Conservation (phyloP, 192 early-diverging fungal species). For the Coemansia sp. region DNA sequence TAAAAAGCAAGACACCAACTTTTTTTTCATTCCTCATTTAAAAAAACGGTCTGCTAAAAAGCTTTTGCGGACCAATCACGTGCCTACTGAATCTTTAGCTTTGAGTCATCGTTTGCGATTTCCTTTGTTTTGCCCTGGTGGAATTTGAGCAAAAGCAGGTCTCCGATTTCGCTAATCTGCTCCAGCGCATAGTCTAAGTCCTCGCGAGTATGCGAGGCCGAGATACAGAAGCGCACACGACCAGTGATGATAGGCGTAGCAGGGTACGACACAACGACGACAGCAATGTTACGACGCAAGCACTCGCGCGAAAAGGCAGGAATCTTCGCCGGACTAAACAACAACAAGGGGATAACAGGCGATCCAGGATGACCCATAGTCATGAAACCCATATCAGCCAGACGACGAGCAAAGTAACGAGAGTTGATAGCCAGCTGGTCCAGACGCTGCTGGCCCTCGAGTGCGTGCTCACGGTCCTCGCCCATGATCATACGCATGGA, state of each 20-base stretch:
- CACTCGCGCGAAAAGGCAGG: conserved; percentile 93
- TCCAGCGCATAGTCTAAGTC: conserved; percentile 80
- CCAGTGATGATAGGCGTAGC: conserved; percentile 97
- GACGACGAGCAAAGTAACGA: conserved; percentile 75
- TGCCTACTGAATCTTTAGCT: conserved; percentile 13
- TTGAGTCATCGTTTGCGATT: background rate
- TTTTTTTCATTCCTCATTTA: background rate
- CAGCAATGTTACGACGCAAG: conserved; percentile 85
- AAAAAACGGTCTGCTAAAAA: background rate
- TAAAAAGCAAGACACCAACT: background rate
- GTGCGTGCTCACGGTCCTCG: conserved; percentile 74
- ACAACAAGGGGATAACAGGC: conserved; percentile 87
- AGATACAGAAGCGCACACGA: conserved; percentile 92
- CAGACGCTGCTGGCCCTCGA: conserved; percentile 80
- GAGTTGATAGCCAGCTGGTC: conserved; percentile 85
- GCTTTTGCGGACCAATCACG: background rate
- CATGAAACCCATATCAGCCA: conserved; percentile 91
- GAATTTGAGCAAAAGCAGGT: conserved; percentile 68
- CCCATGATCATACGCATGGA: conserved; percentile 92
- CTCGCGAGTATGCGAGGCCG: conserved; percentile 89
- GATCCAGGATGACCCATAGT: conserved; percentile 84
- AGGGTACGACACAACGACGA: conserved; percentile 96
- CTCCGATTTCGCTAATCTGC: conserved; percentile 72
- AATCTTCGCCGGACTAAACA: conserved; percentile 96
- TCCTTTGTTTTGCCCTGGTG: conserved; percentile 19